Evolutionary conservation across 768 basidiomycete genomes (phyloP), one percentile per base, ranked within the genome.

Genomic region (Termitomyces sp.): DNA sequence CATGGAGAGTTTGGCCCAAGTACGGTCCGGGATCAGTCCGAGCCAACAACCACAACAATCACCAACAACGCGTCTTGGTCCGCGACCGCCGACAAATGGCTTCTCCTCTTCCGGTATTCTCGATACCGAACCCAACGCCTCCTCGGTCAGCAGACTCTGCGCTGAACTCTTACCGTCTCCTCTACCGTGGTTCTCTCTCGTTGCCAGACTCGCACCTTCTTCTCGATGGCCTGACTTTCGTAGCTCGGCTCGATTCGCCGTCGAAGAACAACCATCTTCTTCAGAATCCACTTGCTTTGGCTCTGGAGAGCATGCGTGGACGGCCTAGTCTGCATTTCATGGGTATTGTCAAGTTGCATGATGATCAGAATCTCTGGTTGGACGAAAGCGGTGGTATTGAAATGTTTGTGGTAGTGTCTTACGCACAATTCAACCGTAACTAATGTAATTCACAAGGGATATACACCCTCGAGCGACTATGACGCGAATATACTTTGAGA

Each of bases 231-330:
- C 70, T 92, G 20, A 87, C 87, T 2, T 92, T 92, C 67, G 79
- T 81, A 3, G 79, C 83, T 1, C 78, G 77, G 0, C 69, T 86
- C 4, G 79, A 80, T 42, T 72, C 78, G 1, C 69, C 76, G 5
- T 70, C 71, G 17, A 74, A 77, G 49, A 72, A 74, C 15, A 61
- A 68, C 29, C 76, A 77, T 17, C 74, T 92, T 14, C 77, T 92
- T 25, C 76, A 87, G 63, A 90, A 88, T 64, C 85, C 86, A 0
- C 76, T 92, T 12, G 87, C 91, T 4, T 72, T 92, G 25, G 86
- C 88, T 0, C 70, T 92, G 55, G 91, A 92, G 72, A 89, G 85
- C 71, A 91, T 92, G 89, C 89, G 89, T 43, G 87, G 89, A 17
- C 73, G 88, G 20, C 87, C 86, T 1, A 81, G 82, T 31, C 72